Percentiles rank a stretch among this genome's conserved stretches.
phyloP scores from a whole-genome alignment of 495 filamentous ascomycete genomes.

The Penicillium nucicola region DNA sequence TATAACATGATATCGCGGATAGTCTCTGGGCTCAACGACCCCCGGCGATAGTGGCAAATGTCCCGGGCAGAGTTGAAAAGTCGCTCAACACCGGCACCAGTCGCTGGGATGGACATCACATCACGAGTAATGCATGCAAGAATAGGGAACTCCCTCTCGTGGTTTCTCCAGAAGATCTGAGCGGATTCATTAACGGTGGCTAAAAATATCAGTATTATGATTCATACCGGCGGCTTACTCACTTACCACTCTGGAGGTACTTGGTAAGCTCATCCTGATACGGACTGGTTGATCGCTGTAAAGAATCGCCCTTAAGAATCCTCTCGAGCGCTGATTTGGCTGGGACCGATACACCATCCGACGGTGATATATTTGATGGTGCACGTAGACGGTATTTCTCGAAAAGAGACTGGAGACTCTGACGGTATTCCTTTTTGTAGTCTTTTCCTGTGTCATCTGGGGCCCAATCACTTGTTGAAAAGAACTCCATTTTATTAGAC shows the following conservation, averaged over 20 bases:
- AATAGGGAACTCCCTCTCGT: background rate
- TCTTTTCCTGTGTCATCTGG: background rate
- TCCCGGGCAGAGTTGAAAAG: slow-evolving; percentile 2
- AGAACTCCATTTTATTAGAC: slow-evolving; percentile 17
- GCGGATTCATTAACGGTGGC: no score
- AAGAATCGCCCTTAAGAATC: background rate
- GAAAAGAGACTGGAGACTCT: slow-evolving; percentile 1
- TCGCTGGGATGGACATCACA: background rate
- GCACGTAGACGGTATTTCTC: background rate
- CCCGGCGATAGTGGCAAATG: background rate
- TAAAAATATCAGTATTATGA: no score
- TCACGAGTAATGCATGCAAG: background rate
- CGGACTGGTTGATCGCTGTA: background rate
- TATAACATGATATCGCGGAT: background rate
- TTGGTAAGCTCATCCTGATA: background rate
- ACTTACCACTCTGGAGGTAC: background rate
- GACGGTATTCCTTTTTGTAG: background rate
- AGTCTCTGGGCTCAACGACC: background rate
- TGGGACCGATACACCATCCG: background rate
- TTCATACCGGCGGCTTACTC: background rate
- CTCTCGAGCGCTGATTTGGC: background rate
- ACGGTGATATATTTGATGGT: no score
- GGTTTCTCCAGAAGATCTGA: background rate
- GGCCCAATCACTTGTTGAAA: slow-evolving; percentile 11
- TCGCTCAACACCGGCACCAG: slow-evolving; percentile 1